These are phyloP conservation scores for Candida dajiaensis DNA, from an alignment of 805 yeast genomes.

Conservation along the genomic window DNA sequence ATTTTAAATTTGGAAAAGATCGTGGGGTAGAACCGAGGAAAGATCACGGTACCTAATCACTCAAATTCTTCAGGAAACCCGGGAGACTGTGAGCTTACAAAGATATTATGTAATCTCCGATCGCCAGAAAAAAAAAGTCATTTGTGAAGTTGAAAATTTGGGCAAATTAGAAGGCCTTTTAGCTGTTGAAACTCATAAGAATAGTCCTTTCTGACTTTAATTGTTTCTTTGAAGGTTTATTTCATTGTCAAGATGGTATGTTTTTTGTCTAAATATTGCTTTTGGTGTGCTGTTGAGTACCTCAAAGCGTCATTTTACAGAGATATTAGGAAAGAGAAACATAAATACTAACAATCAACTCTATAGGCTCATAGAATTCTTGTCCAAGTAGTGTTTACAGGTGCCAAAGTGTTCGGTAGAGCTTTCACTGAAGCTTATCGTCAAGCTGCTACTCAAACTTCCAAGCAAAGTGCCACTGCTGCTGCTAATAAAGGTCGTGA, in stretches of 20 bases:
- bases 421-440: slow-evolving; percentile 97
- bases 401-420: slow-evolving; percentile 91
- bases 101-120: neutral
- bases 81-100: no score
- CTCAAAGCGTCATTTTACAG: no score
- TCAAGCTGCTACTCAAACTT: slow-evolving; percentile 94
- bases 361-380: slow-evolving; percentile 84
- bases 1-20: no score
- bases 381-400: slow-evolving; percentile 86
- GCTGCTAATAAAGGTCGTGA: slow-evolving; percentile 39
- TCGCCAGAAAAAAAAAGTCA: neutral
- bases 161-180: neutral
- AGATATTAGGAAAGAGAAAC: no score
- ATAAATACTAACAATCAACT: neutral
- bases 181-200: no score
- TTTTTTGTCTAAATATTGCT: no score
- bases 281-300: no score
- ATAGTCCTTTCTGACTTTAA: no score
- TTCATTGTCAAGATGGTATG: neutral
- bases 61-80: no score
- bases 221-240: neutral
- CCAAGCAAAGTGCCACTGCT: slow-evolving; percentile 55
- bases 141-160: neutral
- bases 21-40: neutral
- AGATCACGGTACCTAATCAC: no score